These are phyloP conservation scores for Serendipita sp. DNA, from an alignment of 768 basidiomycete species.

Conservation along the genomic window DNA sequence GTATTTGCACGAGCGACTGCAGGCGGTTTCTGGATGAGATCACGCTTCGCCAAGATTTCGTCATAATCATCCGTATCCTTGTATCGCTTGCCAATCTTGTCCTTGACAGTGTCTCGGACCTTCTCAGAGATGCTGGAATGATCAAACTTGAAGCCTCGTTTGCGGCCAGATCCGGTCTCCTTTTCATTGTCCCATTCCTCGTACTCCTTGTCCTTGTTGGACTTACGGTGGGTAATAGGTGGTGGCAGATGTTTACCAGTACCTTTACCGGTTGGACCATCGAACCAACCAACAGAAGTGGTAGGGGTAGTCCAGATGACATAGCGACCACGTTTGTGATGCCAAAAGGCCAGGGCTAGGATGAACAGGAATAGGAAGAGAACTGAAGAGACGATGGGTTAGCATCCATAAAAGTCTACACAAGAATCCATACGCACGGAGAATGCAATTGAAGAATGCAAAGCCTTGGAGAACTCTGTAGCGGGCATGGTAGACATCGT, in stretches of 20 bases:
- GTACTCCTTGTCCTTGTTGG: background rate
- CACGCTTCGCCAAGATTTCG: background rate
- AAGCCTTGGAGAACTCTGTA: conserved; percentile 6
- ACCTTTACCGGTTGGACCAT: background rate
- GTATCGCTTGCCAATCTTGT: background rate
- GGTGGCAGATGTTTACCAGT: background rate
- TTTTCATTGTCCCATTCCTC: background rate
- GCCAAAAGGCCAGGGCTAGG: background rate
- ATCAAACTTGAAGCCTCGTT: background rate
- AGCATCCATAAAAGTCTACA: background rate
- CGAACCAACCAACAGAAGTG: background rate
- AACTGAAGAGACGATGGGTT: background rate
- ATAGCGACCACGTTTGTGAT: background rate
- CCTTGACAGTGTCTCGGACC: background rate
- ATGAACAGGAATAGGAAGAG: background rate
- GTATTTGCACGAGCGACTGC: background rate
- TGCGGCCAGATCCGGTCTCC: background rate
- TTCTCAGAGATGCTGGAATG: background rate
- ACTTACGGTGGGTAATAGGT: background rate
- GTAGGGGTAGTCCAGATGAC: background rate
- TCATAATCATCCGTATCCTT: background rate
- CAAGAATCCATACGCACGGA: background rate
- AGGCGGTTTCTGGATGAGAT: background rate
- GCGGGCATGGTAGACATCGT: conserved; percentile 2
- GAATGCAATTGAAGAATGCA: conserved; percentile 6